Conservation (phyloP, 179 eudicot genomes). For the Spinacia oleracea region DNA sequence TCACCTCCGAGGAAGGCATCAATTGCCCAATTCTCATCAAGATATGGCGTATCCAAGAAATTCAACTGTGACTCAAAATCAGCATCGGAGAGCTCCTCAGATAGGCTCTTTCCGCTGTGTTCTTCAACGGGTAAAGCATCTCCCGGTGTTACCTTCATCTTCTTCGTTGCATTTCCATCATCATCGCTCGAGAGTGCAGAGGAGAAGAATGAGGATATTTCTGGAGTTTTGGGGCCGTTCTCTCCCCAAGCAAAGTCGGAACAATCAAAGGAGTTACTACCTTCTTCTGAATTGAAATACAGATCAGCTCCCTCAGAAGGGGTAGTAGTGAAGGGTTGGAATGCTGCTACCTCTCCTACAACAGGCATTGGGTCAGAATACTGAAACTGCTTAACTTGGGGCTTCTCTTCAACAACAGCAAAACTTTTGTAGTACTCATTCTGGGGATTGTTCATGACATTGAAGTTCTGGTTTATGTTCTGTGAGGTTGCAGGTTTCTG, state of each 20-base stretch:
- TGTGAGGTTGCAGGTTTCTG: constrained; percentile 35
- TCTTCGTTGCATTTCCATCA: constrained; percentile 52
- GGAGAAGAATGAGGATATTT: constrained; percentile 71
- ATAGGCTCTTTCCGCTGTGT: constrained; percentile 31
- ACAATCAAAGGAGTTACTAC: constrained; percentile 70
- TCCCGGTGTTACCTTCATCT: constrained; percentile 41
- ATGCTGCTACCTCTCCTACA: constrained; percentile 38
- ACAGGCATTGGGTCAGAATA: constrained; percentile 27
- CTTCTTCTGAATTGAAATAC: constrained; percentile 64
- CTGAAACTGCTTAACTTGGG: constrained; percentile 33
- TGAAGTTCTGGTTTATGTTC: constrained; percentile 32
- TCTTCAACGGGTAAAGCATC: constrained; percentile 34
- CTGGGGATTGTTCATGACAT: constrained; percentile 32
- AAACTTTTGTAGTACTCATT: constrained; percentile 30
- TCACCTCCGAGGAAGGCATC: constrained; percentile 64
- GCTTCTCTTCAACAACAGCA: constrained; percentile 57
- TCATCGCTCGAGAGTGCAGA: constrained; percentile 52
- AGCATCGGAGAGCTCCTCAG: constrained; percentile 47
- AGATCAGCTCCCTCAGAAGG: constrained; percentile 36
- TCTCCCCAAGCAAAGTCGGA: constrained; percentile 84
- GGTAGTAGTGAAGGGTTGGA: constrained; percentile 19
- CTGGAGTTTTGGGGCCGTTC: constrained; percentile 57
- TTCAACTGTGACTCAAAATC: constrained; percentile 73
- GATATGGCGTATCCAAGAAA: constrained; percentile 49
- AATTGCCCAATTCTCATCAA: constrained; percentile 71